phyloP scores from a whole-genome alignment of 83 land plant species.

The Thuja plicata region DNA sequence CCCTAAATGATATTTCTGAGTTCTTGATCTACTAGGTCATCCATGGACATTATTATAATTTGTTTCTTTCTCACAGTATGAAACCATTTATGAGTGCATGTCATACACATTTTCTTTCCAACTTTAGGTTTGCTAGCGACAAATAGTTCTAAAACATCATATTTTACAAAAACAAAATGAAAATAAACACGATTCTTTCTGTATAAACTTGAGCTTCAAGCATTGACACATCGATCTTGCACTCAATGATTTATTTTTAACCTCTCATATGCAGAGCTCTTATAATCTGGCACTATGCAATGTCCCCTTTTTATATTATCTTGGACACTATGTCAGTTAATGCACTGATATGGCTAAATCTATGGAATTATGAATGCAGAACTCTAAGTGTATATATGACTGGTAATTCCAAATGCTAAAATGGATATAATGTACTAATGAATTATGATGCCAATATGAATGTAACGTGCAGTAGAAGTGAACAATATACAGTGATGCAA shows the following conservation, averaged over 20 bases:
- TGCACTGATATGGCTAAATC: too few species aligned
- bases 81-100: background rate
- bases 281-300: background rate
- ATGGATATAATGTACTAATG: too few species aligned
- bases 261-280: background rate
- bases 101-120: background rate
- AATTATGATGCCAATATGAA: too few species aligned
- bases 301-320: too few species aligned
- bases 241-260: background rate
- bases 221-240: background rate
- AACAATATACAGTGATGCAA: too few species aligned
- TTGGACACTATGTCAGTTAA: too few species aligned
- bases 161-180: background rate
- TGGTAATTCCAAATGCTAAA: too few species aligned
- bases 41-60: background rate
- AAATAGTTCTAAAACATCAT: background rate
- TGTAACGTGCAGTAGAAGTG: too few species aligned
- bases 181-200: background rate
- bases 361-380: too few species aligned
- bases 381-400: too few species aligned
- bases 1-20: too few species aligned
- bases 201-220: background rate
- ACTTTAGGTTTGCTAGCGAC: background rate
- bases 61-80: background rate
- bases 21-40: background rate